These are phyloP conservation scores for Neofusicoccum ribis DNA, from an alignment of 2,329 filamentous ascomycete species.

Conservation along the genomic window DNA sequence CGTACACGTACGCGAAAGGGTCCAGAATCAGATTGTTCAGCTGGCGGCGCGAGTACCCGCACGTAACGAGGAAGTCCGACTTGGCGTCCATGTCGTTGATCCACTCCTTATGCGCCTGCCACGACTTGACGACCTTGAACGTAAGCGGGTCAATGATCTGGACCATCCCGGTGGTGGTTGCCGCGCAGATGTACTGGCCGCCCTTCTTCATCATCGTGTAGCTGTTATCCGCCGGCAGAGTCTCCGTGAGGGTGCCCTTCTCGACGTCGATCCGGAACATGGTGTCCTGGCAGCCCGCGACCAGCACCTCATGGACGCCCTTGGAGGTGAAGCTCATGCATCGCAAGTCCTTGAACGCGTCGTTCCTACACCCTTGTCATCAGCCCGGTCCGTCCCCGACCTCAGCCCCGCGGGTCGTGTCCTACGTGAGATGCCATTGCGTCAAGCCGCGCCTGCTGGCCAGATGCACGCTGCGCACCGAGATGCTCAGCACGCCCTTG, in stretches of 20 bases:
- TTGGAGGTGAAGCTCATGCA: slow-evolving; percentile 97
- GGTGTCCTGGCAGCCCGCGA: slow-evolving; percentile 79
- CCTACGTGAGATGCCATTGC: slow-evolving; percentile 83
- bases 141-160: slow-evolving; percentile 81
- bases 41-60: slow-evolving; percentile 85
- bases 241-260: slow-evolving; percentile 48
- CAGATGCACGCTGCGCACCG: slow-evolving; percentile 82
- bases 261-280: slow-evolving; percentile 78
- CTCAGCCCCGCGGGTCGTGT: neutral
- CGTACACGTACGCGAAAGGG: slow-evolving; percentile 91
- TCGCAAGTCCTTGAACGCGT: slow-evolving; percentile 79
- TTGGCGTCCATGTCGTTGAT: slow-evolving; percentile 98
- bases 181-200: slow-evolving; percentile 84
- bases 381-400: neutral
- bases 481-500: slow-evolving; percentile 83
- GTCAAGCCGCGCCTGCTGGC: slow-evolving; percentile 78
- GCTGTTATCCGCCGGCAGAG: slow-evolving; percentile 67
- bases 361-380: slow-evolving; percentile 51
- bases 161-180: slow-evolving; percentile 77
- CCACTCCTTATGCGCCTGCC: slow-evolving; percentile 84
- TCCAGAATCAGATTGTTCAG: slow-evolving; percentile 80
- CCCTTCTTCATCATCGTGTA: slow-evolving; percentile 93
- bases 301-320: slow-evolving; percentile 77
- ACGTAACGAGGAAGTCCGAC: slow-evolving; percentile 92
- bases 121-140: slow-evolving; percentile 78